These are phyloP conservation scores for Claviceps quebecensis DNA, from an alignment of 2,329 filamentous ascomycete genomes.

Conservation along the genomic window DNA sequence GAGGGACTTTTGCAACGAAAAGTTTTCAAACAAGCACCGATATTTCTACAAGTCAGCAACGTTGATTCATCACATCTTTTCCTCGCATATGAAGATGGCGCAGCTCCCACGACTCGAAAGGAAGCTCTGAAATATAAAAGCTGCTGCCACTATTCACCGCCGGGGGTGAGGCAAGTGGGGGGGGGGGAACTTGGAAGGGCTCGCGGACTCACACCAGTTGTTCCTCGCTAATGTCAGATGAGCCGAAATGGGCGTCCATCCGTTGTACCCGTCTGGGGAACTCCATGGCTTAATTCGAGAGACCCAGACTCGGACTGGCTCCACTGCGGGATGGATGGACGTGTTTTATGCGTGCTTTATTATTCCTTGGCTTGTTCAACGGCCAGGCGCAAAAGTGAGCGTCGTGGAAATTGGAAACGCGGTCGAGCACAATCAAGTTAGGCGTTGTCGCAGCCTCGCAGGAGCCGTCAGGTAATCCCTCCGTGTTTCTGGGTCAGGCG, in stretches of 20 bases:
- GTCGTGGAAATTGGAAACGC: not conserved
- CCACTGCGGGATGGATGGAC: slow-evolving; percentile 1
- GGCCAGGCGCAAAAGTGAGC: not conserved
- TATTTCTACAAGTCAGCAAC: not conserved
- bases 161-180: not conserved
- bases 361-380: not conserved
- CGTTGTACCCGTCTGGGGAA: slow-evolving; percentile 1
- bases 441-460: not conserved
- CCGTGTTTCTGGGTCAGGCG: not conserved
- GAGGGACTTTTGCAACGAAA: not conserved
- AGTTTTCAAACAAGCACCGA: not conserved
- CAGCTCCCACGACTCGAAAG: not conserved
- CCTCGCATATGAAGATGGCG: not conserved
- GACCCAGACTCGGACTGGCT: not conserved
- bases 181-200: too few species aligned
- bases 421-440: not conserved
- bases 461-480: not conserved
- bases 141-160: not conserved
- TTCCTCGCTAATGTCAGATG: not conserved
- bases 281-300: not conserved
- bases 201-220: not conserved
- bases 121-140: not conserved
- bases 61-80: not conserved
- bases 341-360: not conserved
- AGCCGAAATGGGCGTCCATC: not conserved